Conservation (phyloP, 2,329 filamentous ascomycete genomes). For the Sclerotinia borealis region DNA sequence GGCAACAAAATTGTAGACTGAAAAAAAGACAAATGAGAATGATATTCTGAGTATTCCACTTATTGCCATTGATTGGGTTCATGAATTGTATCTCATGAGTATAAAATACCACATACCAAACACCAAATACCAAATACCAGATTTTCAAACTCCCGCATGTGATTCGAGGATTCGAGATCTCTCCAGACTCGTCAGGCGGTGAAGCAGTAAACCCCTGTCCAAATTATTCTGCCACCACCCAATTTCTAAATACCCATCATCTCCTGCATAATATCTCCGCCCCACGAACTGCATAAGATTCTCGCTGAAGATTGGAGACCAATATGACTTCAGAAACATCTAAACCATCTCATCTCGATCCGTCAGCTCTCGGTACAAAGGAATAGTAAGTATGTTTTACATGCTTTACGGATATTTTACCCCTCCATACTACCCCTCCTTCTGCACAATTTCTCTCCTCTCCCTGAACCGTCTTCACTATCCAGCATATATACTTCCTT, state of each 20-base stretch:
- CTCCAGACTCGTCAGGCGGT: background rate
- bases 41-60: background rate
- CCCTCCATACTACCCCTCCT: slow-evolving; percentile 8
- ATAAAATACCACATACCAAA: too few species aligned
- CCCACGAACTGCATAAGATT: background rate
- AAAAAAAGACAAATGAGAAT: background rate
- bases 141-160: background rate
- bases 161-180: background rate
- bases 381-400: slow-evolving; percentile 59
- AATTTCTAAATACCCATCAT: background rate
- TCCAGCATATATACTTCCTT: background rate
- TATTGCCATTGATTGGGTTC: background rate
- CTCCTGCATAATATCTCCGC: background rate
- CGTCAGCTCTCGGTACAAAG: slow-evolving; percentile 75
- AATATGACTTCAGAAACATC: slow-evolving; percentile 24
- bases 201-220: background rate
- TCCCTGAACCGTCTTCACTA: background rate
- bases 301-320: background rate
- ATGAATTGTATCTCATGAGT: background rate
- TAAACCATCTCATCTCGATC: slow-evolving; percentile 62
- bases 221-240: background rate
- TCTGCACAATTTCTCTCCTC: background rate
- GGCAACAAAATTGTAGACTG: background rate
- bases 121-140: too few species aligned
- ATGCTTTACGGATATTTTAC: slow-evolving; percentile 17